Base-by-base conservation (phyloP, 1,284 basidiomycete genomes). In the Naganishia sp. region DNA sequence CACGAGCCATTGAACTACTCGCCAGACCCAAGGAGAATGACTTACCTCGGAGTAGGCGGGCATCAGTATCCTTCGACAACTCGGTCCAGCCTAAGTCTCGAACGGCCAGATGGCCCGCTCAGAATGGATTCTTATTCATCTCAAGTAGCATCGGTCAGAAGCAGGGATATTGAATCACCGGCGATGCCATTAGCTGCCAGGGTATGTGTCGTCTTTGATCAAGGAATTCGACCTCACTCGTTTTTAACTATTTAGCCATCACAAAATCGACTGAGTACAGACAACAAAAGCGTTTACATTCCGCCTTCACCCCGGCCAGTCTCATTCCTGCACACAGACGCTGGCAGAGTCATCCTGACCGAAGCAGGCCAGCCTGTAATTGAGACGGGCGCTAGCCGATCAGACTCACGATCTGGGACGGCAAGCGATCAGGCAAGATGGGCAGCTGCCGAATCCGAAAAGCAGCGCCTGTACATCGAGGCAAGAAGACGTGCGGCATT, bases 401-500 rank as follows among this genome's bases (percentile, higher is more conserved):
- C 57, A 15, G 57, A 61, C 11, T 23, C 31, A 3, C 48, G 18
- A 48, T 36, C 21, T 43, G 23, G 48, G 18, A 25, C 48, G 23
- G 3, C 49, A 15, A 39, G 28, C 13, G 46, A 43, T 49, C 55
- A 55, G 16, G 28, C 50, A 11, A 53, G 59, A 23, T 75, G 74
- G 72, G 50, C 56, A 2, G 73, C 75, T 5, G 75, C 78, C 9
- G 78, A 77, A 45, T 69, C 74, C 43, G 79, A 79, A 59, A 79
- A 80, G 63, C 75, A 84, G 2, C 81, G 83, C 36, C 75, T 91
- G 21, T 93, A 84, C 77, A 82, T 88, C 64, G 76, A 85, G 55
- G 90, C 90, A 0, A 83, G 84, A 67, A 83, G 81, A 1, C 82
- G 81, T 59, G 90, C 88, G 6, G 85, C 86, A 64, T 80, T 78